Conservation (phyloP, 2,329 filamentous ascomycete species). For the Pyrenochaeta sp. region DNA sequence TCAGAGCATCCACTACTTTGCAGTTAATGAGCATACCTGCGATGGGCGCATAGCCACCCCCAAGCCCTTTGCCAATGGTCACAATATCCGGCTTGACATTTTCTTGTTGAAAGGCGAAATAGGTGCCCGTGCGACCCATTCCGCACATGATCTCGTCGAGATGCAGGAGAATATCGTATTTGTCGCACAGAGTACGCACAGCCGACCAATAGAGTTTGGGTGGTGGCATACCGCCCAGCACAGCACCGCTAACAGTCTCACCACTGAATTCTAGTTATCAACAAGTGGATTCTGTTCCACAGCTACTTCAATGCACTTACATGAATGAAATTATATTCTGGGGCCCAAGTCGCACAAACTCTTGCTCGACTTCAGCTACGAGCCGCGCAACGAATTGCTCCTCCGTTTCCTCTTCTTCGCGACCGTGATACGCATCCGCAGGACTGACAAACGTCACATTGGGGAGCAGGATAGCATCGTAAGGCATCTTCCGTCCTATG, state of each 20-base stretch:
- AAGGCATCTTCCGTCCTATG: conserved; percentile 65
- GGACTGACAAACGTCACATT: conserved; percentile 70
- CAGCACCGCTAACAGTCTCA: conserved; percentile 9
- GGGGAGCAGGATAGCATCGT: conserved; percentile 65
- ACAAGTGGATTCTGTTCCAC: no score
- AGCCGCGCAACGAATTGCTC: conserved; percentile 67
- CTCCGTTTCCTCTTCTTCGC: conserved; percentile 61
- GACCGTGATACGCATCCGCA: conserved; percentile 70
- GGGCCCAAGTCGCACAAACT: conserved; percentile 64
- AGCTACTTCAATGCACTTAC: no score
- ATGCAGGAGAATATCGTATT: conserved; percentile 64
- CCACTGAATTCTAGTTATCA: no score
- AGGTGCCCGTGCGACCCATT: conserved; percentile 37
- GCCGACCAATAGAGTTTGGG: conserved; percentile 64
- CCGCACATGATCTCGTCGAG: conserved; percentile 56
- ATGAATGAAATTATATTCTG: conserved; percentile 58
- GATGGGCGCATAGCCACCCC: conserved; percentile 68
- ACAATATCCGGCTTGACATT: conserved; percentile 68
- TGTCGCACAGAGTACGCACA: conserved; percentile 63
- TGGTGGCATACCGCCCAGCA: conserved; percentile 61
- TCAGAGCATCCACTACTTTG: conserved; percentile 55
- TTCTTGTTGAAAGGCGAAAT: conserved; percentile 54
- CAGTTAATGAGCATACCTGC: conserved; percentile 64
- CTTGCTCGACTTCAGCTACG: conserved; percentile 70
- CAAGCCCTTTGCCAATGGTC: conserved; percentile 71